phyloP scores from a whole-genome alignment of 352 stramenopile species.

The Globisporangium cylindrosporum region DNA sequence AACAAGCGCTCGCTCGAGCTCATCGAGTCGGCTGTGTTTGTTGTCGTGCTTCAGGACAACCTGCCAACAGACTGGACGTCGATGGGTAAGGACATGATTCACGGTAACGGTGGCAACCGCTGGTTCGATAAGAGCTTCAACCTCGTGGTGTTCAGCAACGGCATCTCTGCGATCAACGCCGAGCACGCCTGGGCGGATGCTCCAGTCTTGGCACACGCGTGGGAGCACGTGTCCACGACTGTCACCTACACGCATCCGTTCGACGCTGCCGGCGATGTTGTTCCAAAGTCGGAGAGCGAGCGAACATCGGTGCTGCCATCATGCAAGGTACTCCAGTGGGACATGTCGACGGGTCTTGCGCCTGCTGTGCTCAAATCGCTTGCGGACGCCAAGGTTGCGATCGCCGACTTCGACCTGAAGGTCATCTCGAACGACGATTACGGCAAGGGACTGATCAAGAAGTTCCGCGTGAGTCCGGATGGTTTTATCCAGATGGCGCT shows the following conservation, averaged over 20 bases:
- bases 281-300: conserved; percentile 42
- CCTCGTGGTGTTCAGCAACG: conserved; percentile 94
- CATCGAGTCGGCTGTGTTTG: conserved; percentile 79
- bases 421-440: conserved; percentile 88
- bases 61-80: conserved; percentile 51
- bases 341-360: conserved; percentile 55
- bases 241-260: conserved; percentile 55
- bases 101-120: conserved; percentile 89
- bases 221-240: conserved; percentile 74
- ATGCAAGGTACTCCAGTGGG: conserved; percentile 58
- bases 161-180: conserved; percentile 90
- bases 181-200: conserved; percentile 94
- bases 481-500: conserved; percentile 96
- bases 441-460: conserved; percentile 89
- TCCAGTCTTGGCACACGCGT: conserved; percentile 83
- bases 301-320: conserved; percentile 41
- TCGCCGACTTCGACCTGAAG: conserved; percentile 88
- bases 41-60: conserved; percentile 73
- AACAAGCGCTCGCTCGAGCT: conserved; percentile 84
- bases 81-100: conserved; percentile 78
- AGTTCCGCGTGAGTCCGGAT: conserved; percentile 92
- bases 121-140: conserved; percentile 99
- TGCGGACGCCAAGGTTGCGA: conserved; percentile 51
- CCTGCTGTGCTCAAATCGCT: conserved; percentile 54
- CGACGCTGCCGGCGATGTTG: conserved; percentile 46